Conservation (phyloP, 2,329 filamentous ascomycete genomes). For the Paecilomyces formosus region DNA sequence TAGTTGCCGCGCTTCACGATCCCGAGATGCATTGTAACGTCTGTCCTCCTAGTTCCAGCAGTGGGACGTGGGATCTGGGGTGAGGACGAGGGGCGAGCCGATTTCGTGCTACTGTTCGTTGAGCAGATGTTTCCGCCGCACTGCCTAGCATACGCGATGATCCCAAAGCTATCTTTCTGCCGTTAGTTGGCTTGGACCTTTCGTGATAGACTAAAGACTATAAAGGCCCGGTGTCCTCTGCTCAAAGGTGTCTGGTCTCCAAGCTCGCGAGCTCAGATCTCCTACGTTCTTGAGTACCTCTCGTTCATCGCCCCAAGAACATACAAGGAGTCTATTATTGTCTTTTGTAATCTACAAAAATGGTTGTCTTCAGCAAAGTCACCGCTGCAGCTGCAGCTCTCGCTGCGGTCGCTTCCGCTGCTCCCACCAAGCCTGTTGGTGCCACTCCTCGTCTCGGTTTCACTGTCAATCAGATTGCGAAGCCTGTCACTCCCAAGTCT, state of each 20-base stretch:
- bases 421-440: slow-evolving; percentile 11
- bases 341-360: slow-evolving; percentile 10
- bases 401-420: slow-evolving; percentile 19
- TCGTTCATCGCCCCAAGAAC: background rate
- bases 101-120: background rate
- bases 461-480: slow-evolving; percentile 22
- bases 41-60: background rate
- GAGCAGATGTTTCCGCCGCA: background rate
- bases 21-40: background rate
- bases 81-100: background rate
- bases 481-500: slow-evolving; percentile 11
- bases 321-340: background rate
- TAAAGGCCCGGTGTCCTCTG: background rate
- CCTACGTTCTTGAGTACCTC: background rate
- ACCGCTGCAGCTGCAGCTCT: slow-evolving; percentile 19
- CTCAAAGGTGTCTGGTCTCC: background rate
- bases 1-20: background rate
- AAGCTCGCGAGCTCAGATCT: background rate
- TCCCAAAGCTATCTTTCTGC: background rate
- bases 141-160: background rate
- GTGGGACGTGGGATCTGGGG: background rate
- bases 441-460: slow-evolving; percentile 19
- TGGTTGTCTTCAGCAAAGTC: slow-evolving; percentile 28
- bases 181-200: background rate
- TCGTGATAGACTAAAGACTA: background rate